Percentiles rank a stretch among this genome's conserved stretches.
These are phyloP conservation scores for Rubus idaeus DNA, from an alignment of 306 rosid species.

Conservation along the genomic window DNA sequence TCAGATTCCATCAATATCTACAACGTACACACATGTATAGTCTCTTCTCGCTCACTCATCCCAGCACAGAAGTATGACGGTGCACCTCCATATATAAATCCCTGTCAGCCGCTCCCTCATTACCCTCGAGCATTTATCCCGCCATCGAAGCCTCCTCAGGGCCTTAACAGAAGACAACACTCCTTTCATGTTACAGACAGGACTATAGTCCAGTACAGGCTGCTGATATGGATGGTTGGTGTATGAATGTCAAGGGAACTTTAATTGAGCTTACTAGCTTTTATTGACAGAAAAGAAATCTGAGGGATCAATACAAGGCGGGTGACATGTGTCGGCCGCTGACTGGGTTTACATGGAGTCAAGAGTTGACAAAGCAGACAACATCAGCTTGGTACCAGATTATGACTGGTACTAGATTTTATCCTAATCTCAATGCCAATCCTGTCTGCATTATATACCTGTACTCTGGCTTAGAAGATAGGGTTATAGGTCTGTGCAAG, in stretches of 20 bases:
- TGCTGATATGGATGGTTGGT: not conserved
- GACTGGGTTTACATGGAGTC: slow-evolving; percentile 10
- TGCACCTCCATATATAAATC: slow-evolving; percentile 56
- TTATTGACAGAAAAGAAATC: not conserved
- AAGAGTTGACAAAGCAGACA: slow-evolving; percentile 34
- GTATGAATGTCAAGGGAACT: not conserved
- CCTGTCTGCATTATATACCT: slow-evolving; percentile 29
- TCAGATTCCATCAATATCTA: slow-evolving; percentile 2
- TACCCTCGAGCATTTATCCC: slow-evolving; percentile 42
- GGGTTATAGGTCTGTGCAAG: not conserved
- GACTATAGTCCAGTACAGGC: not conserved
- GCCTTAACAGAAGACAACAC: slow-evolving; percentile 22
- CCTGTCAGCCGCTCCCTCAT: slow-evolving; percentile 42
- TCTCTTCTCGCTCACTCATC: slow-evolving; percentile 23
- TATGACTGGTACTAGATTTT: not conserved
- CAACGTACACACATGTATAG: not conserved
- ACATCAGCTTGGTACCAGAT: slow-evolving; percentile 15
- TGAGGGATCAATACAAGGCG: not conserved
- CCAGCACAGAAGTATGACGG: slow-evolving; percentile 53
- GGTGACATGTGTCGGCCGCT: slow-evolving; percentile 37
- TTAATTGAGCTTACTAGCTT: not conserved
- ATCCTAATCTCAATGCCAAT: slow-evolving; percentile 34
- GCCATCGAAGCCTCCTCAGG: slow-evolving; percentile 29
- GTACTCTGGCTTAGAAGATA: not conserved
- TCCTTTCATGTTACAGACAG: slow-evolving; percentile 31